Conservation (phyloP, 208 protist genomes). For the Tetramitus jugosus region DNA sequence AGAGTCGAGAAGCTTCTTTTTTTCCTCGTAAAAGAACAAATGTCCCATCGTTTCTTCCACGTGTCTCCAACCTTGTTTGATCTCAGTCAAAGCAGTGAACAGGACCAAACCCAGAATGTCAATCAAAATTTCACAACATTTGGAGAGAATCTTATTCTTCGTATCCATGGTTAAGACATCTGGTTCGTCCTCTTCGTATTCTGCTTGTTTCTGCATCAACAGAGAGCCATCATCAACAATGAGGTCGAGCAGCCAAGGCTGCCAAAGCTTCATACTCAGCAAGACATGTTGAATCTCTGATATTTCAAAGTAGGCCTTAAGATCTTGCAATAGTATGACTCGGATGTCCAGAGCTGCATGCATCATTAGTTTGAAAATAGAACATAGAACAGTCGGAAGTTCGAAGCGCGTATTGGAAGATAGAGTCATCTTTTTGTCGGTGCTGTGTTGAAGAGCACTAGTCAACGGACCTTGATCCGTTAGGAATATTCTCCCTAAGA, state of each 20-base stretch:
- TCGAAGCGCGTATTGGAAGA: neutral
- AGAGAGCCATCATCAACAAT: neutral
- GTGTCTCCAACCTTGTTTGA: constrained; percentile 11
- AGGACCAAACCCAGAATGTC: neutral
- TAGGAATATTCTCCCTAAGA: constrained; percentile 1
- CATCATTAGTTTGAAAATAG: neutral
- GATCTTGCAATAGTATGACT: neutral
- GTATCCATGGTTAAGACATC: too few relatives aligned
- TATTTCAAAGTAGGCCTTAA: neutral
- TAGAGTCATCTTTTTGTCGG: neutral
- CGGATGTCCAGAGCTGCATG: neutral
- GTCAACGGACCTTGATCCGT: too few relatives aligned
- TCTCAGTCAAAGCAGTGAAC: neutral
- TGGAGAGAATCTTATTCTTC: too few relatives aligned
- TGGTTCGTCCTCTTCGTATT: neutral
- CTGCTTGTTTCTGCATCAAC: neutral
- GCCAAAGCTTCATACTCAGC: neutral
- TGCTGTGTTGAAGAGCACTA: neutral
- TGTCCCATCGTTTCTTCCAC: constrained; percentile 12
- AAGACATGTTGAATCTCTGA: neutral
- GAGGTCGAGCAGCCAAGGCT: neutral
- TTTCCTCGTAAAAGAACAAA: neutral
- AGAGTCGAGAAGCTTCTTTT: neutral
- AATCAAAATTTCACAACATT: constrained; percentile 7
- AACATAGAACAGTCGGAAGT: neutral